Percentiles rank a stretch among this genome's conserved stretches.
Conservation (phyloP, 805 yeast genomes). For the Lipomyces mesembrius region DNA sequence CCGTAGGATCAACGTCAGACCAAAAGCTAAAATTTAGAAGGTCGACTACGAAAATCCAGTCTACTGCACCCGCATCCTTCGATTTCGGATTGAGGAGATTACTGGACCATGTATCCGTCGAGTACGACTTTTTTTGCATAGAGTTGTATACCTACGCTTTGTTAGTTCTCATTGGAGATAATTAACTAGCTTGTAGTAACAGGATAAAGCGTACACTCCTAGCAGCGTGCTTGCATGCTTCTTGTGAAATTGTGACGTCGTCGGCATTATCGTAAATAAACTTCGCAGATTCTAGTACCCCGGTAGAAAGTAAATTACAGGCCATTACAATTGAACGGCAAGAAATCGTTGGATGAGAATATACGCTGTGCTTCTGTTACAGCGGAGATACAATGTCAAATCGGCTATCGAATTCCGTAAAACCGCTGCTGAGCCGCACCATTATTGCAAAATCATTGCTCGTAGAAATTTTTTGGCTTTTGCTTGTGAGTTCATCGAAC, state of each 20-base stretch:
- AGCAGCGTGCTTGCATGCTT: constrained; percentile 46
- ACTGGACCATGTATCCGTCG: constrained; percentile 47
- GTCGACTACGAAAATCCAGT: constrained; percentile 52
- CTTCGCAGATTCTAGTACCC: constrained; percentile 42
- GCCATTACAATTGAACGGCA: background rate
- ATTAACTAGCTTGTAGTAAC: background rate
- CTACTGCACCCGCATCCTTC: constrained; percentile 33
- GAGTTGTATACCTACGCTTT: constrained; percentile 33
- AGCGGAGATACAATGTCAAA: too few relatives aligned
- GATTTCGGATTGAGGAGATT: constrained; percentile 46
- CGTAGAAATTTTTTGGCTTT: background rate
- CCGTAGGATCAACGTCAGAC: constrained; percentile 47
- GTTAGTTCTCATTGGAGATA: background rate
- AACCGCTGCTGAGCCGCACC: background rate
- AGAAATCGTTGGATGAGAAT: too few relatives aligned
- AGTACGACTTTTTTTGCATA: constrained; percentile 44
- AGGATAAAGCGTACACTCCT: constrained; percentile 14
- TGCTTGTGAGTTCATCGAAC: background rate
- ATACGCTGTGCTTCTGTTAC: too few relatives aligned
- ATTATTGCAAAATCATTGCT: background rate
- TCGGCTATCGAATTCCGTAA: too few relatives aligned
- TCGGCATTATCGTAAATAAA: constrained; percentile 41
- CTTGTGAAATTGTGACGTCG: constrained; percentile 43
- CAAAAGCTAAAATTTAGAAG: constrained; percentile 53
- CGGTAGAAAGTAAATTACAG: constrained; percentile 2